A percentile compares a stretch with the other conserved stretches of the same genome.
Evolutionary conservation across 306 rosid genomes (phyloP).

Genomic region (Quercus bicolor): DNA sequence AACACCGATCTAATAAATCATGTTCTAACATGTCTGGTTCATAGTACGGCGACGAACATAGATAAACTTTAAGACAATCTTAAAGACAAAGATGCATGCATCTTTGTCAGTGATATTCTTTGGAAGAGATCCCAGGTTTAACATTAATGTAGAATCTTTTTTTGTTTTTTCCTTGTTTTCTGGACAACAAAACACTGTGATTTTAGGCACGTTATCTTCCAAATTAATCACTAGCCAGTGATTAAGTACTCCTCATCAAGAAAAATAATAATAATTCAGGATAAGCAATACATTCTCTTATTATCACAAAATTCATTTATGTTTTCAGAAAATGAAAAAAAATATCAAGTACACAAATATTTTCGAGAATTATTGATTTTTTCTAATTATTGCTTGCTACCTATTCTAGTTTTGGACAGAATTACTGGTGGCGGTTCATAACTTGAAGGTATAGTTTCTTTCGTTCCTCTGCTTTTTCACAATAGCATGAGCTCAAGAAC

Average conservation of each 20-base stretch:
- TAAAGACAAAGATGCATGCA: constrained; percentile 30
- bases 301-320: neutral
- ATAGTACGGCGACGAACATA: neutral
- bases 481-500: constrained; percentile 7
- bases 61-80: constrained; percentile 11
- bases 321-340: too few relatives aligned
- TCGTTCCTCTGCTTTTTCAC: neutral
- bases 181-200: neutral
- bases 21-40: constrained; percentile 40
- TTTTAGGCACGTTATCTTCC: too few relatives aligned
- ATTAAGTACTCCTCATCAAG: neutral
- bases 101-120: neutral
- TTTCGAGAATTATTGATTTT: too few relatives aligned
- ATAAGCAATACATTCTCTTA: neutral
- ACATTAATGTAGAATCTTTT: neutral
- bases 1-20: neutral
- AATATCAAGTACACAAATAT: neutral
- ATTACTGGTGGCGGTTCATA: neutral
- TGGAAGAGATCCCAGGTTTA: neutral
- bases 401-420: neutral
- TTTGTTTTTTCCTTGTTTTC: neutral
- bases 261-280: neutral
- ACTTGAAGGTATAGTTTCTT: neutral
- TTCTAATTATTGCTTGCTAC: too few relatives aligned
- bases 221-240: too few relatives aligned